Conservation (phyloP, 169 alveolate species). For the Sarcocystis neurona region DNA sequence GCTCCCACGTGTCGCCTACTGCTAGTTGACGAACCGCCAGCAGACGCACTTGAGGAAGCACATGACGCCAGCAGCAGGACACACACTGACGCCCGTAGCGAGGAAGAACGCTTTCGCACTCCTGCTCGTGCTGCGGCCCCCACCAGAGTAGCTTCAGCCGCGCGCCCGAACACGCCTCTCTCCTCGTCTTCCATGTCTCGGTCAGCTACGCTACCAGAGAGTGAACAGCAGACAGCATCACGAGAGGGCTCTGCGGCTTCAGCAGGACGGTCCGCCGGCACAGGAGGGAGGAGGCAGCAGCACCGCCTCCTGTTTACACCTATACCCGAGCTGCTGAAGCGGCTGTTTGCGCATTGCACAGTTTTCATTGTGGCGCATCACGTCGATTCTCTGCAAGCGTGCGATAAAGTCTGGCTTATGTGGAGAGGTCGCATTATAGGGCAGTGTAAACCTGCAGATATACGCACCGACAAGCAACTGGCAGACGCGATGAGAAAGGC, state of each 20-base stretch:
- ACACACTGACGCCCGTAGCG: background rate
- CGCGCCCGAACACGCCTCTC: too few species aligned
- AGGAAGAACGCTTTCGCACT: background rate
- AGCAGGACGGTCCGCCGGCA: too few species aligned
- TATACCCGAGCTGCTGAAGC: conserved; percentile 22
- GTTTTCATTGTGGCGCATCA: conserved; percentile 59
- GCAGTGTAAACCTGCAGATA: conserved; percentile 42
- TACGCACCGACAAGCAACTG: conserved; percentile 34
- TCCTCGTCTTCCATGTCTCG: too few species aligned
- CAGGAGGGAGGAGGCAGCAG: too few species aligned
- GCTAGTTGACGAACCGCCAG: conserved; percentile 74
- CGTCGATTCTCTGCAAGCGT: conserved; percentile 31
- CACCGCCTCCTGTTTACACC: conserved; percentile 24
- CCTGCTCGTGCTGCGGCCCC: background rate
- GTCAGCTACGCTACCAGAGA: too few species aligned
- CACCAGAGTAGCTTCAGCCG: background rate
- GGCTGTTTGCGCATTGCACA: conserved; percentile 27
- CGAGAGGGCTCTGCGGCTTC: background rate
- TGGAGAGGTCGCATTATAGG: conserved; percentile 49
- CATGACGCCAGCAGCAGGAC: conserved; percentile 1
- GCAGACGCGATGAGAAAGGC: background rate
- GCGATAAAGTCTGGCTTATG: conserved; percentile 52
- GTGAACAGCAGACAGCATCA: background rate
- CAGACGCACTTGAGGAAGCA: conserved; percentile 64
- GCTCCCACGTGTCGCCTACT: conserved; percentile 67